Evolutionary conservation across 208 protist species (phyloP).

Genomic region (Paratrypanosoma confusum): DNA sequence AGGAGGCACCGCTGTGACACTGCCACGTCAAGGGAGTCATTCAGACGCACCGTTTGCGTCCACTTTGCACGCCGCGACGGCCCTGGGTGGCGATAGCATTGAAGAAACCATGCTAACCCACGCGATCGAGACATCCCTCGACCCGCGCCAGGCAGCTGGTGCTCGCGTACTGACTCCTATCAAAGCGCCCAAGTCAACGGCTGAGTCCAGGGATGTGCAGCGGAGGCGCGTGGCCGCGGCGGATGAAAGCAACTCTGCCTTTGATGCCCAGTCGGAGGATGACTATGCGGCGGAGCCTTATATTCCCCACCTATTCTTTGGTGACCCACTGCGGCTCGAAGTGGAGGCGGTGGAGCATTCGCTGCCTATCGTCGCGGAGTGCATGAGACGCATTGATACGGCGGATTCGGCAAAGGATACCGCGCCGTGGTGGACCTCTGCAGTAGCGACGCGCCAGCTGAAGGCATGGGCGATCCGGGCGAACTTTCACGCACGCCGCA

Average conservation of each 20-base stretch:
- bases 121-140: too few species aligned
- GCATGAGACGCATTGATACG: conserved; percentile 12
- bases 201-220: conserved; percentile 19
- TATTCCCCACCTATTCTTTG: conserved; percentile 17
- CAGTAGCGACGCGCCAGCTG: conserved; percentile 54
- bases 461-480: conserved; percentile 42
- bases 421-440: conserved; percentile 61
- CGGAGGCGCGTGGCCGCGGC: conserved; percentile 49
- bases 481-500: conserved; percentile 55
- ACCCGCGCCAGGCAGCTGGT: too few species aligned
- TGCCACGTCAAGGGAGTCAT: too few species aligned
- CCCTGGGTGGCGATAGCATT: too few species aligned
- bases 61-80: too few species aligned
- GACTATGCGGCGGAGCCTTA: conserved; percentile 56
- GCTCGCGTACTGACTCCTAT: too few species aligned
- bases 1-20: too few species aligned
- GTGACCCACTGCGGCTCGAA: conserved; percentile 12
- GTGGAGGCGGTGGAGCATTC: conserved; percentile 19
- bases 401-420: conserved; percentile 14
- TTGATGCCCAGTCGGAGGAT: conserved; percentile 47
- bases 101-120: too few species aligned
- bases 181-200: conserved; percentile 4
- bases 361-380: conserved; percentile 17
- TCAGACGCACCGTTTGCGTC: too few species aligned
- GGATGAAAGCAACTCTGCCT: conserved; percentile 37